These are phyloP conservation scores for Penicillium angulare DNA, from an alignment of 495 filamentous ascomycete species.

Conservation along the genomic window DNA sequence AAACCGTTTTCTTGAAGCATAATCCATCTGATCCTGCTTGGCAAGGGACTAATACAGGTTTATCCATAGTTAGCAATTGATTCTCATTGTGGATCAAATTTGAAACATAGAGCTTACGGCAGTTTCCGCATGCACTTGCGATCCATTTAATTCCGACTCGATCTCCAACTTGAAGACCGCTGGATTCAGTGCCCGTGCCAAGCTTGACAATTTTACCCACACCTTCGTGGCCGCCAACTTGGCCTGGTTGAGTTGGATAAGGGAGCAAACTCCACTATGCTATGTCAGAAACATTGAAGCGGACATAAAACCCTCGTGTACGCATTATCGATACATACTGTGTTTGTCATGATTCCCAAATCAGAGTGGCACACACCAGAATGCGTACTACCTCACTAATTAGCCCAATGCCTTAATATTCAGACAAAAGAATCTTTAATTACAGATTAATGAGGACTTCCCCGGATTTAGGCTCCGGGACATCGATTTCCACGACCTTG, in stretches of 20 bases:
- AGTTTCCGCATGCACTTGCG: conserved; percentile 47
- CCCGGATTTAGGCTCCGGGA: conserved; percentile 62
- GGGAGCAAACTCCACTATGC: conserved; percentile 56
- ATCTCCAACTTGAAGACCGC: conserved; percentile 61
- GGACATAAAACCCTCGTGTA: no score
- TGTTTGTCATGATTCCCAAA: conserved; percentile 58
- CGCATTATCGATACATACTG: conserved; percentile 31
- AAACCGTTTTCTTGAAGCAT: conserved; percentile 57
- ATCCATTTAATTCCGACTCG: conserved; percentile 63
- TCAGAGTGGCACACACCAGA: conserved; percentile 73
- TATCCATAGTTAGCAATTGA: neutral
- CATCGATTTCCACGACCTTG: conserved; percentile 62
- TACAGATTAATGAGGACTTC: conserved; percentile 69
- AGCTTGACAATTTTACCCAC: conserved; percentile 62
- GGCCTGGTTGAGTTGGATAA: conserved; percentile 58
- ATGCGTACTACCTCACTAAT: conserved; percentile 48
- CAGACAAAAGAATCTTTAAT: conserved; percentile 1
- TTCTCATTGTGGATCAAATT: neutral
- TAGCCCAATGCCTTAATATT: neutral
- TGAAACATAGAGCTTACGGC: conserved; percentile 32
- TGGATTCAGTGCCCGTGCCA: conserved; percentile 48
- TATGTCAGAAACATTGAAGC: conserved; percentile 13
- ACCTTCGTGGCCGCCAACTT: conserved; percentile 65
- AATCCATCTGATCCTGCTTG: conserved; percentile 56
- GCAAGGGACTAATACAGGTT: conserved; percentile 43